Percentiles rank a stretch among this genome's conserved stretches.
phyloP scores from a whole-genome alignment of 352 stramenopile genomes.

The Globisporangium carolinianum region DNA sequence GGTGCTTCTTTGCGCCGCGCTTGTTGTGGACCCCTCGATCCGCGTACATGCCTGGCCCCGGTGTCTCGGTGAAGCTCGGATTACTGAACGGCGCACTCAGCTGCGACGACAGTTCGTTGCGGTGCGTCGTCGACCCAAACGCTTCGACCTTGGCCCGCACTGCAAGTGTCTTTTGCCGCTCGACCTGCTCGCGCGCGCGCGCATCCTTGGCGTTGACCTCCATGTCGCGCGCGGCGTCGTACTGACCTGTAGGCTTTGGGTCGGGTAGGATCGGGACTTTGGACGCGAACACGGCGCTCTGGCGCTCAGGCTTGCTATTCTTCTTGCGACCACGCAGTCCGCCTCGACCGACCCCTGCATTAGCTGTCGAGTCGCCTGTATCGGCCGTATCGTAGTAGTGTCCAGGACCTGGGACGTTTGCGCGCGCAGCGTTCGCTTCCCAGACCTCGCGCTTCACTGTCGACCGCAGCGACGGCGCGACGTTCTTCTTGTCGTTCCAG shows the following conservation, averaged over 20 bases:
- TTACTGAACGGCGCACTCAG: slow-evolving; percentile 48
- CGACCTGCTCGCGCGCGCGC: slow-evolving; percentile 24
- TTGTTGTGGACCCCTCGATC: slow-evolving; percentile 7
- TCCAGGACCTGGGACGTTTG: slow-evolving; percentile 46
- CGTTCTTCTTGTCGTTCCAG: slow-evolving; percentile 67
- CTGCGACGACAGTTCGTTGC: slow-evolving; percentile 46
- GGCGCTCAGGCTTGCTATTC: slow-evolving; percentile 17
- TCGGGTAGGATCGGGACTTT: slow-evolving; percentile 58
- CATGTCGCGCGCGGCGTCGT: slow-evolving; percentile 58
- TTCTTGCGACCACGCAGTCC: slow-evolving; percentile 5
- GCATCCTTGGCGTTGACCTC: slow-evolving; percentile 50
- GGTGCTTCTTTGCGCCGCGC: slow-evolving; percentile 12
- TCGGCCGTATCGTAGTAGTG: slow-evolving; percentile 31
- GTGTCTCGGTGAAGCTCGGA: slow-evolving; percentile 47
- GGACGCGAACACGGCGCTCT: slow-evolving; percentile 68
- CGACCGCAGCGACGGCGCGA: slow-evolving; percentile 51
- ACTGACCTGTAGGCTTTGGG: slow-evolving; percentile 32
- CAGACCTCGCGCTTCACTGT: slow-evolving; percentile 72
- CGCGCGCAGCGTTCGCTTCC: slow-evolving; percentile 47
- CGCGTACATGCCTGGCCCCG: slow-evolving; percentile 54
- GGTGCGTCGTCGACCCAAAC: slow-evolving; percentile 65
- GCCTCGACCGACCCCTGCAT: neutral
- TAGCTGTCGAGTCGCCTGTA: neutral
- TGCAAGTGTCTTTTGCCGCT: slow-evolving; percentile 16
- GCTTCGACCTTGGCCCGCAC: slow-evolving; percentile 35